Percentiles rank a stretch among this genome's conserved stretches.
Conservation (phyloP, 2,329 filamentous ascomycete species). For the Tolypocladium pustulatum region DNA sequence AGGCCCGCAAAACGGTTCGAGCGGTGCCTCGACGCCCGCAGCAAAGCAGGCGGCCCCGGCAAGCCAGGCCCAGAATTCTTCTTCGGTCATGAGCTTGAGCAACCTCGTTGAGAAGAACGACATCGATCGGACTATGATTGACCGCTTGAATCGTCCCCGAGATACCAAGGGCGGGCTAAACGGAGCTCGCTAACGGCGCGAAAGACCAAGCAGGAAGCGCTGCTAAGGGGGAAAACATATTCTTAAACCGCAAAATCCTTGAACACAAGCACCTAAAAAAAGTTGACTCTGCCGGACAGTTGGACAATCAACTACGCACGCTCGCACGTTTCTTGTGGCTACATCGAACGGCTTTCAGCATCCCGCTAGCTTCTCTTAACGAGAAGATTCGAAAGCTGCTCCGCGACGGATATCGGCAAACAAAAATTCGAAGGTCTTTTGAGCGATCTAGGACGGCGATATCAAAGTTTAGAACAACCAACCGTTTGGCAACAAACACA, state of each 20-base stretch:
- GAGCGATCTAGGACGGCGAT: constrained; percentile 2
- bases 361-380: constrained; percentile 8
- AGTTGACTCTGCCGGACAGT: constrained; percentile 11
- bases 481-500: constrained; percentile 10
- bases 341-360: background rate
- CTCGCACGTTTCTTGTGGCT: background rate
- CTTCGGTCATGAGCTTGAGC: constrained; percentile 42
- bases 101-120: constrained; percentile 42
- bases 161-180: constrained; percentile 6
- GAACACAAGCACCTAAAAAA: background rate
- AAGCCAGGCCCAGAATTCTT: constrained; percentile 12
- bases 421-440: constrained; percentile 1
- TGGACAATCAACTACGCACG: constrained; percentile 3
- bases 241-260: background rate
- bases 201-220: background rate
- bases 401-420: background rate
- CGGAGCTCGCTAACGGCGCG: constrained; percentile 2
- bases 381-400: constrained; percentile 4
- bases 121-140: constrained; percentile 46
- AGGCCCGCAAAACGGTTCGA: constrained; percentile 22
- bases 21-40: constrained; percentile 23
- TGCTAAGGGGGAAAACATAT: background rate
- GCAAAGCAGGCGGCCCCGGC: constrained; percentile 12
- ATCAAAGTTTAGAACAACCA: constrained; percentile 5
- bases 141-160: constrained; percentile 32